Evolutionary conservation across 2,329 filamentous ascomycete species (phyloP), one percentile per base, ranked within the genome.

Genomic region (Aureobasidium leucospermi): DNA sequence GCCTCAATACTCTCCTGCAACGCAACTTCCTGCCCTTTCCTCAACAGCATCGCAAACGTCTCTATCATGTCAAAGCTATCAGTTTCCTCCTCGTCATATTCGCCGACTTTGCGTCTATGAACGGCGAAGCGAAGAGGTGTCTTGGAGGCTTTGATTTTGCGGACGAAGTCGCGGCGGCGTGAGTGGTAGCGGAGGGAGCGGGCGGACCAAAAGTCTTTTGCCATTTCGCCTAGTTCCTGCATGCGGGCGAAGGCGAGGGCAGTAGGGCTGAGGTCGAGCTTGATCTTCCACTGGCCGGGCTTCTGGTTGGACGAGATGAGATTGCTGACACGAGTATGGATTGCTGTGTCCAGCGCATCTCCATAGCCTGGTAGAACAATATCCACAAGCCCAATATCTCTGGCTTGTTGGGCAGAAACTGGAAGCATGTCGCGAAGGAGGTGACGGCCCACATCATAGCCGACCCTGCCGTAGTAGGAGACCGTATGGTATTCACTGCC

Each of bases 401-500:
- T 70, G n/a, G 74, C 75, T 57, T 74, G 70, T 23, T 71, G 59
- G 1, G 74, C 69, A 19, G 71, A 72, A 15, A 76, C 66, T 2
- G 75, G 75, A 10, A 65, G 66, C 74, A 77, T 76, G 19, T 68
- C 67, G 13, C 68, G 65, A 15, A 76, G 65, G 4, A 74, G 67
- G 4, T 65, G 63, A 28, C 58, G 66, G 51, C 69, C 72, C 2
- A 68, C 68, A 0, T 64, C 61, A 6, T 65, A 48, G 36, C 74
- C 74, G 60, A 73, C 76, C 4, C 75, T 70, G 1, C 67, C 75
- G 16, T 62, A 62, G 62, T 77, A 77, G 16, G 71, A 74, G 16
- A 77, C 41, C 13, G 71, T 72, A 62, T 77, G 75, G 43, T 73
- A 76, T 61, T 77, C 75, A 46, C 73, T 75, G n/a, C 74, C 75